Evolutionary conservation across 306 rosid genomes (phyloP), one percentile per base, ranked within the genome.

Genomic region (Malus sylvestris): DNA sequence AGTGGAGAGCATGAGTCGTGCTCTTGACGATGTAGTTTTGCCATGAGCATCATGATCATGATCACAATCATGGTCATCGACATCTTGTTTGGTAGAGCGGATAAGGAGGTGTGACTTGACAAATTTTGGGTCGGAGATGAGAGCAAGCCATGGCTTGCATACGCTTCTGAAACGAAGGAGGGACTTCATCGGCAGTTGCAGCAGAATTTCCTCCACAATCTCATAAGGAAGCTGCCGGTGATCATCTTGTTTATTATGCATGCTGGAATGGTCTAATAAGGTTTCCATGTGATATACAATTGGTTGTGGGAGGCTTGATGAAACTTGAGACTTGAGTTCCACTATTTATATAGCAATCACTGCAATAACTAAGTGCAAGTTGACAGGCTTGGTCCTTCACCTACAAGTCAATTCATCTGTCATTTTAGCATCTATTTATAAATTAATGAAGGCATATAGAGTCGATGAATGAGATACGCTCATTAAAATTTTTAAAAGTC

Each of bases 111-210:
- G 78, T 18, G 46, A 74, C 70, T 61, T 74, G 45, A 74, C 46
- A 68, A 74, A 74, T 1, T 74, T 74, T 9, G 67, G 44, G 70
- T 74, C 78, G 46, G 70, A 74, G 60, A 74, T 74, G 32, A 74
- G 78, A 29, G 57, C 16, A 29, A 74, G 78, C 78, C 78, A 74
- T 10, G 78, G 65, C 38, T 74, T 74, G 78, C 70, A 42, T 5
- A 62, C 78, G 60, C 60, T 59, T 74, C 33, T 74, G 70, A 74
- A 74, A 12, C 78, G 78, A 16, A 74, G 78, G 3, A 74, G 44
- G 2, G 78, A 74, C 60, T 74, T 74, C 42, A 74, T 70, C 20
- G 70, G 78, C 69, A 74, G 46, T n/a, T 74, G 70, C n/a, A 74
- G n/a, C 15, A 74, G 78, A 29, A 74, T 74, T 44, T 62, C 70